Conservation (phyloP, 75 land plant species). For the Larix kaempferi region DNA sequence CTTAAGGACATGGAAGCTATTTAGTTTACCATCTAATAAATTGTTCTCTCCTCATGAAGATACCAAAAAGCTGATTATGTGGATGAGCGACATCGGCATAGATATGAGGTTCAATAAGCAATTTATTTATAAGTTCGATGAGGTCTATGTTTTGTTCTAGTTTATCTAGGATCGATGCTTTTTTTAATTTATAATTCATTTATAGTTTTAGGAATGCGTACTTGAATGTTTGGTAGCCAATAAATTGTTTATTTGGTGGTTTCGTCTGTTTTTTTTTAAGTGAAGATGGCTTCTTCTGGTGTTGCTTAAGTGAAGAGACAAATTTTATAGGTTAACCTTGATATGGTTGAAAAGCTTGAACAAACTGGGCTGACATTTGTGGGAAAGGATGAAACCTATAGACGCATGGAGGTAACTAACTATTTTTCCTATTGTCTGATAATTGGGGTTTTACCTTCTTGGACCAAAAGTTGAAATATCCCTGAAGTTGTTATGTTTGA, state of each 20-base stretch:
- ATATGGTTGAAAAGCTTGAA: constrained; percentile 62
- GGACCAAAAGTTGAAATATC: not conserved
- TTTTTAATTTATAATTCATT: not conserved
- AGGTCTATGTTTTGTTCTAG: not conserved
- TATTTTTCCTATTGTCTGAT: not conserved
- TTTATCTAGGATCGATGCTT: not conserved
- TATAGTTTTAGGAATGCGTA: not conserved
- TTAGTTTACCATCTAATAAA: not conserved
- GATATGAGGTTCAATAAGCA: constrained; percentile 76
- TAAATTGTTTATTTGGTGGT: not conserved
- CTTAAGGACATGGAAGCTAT: not conserved
- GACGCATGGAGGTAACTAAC: constrained; percentile 69
- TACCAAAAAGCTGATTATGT: constrained; percentile 58
- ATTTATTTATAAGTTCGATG: not conserved
- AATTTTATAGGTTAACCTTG: constrained; percentile 79
- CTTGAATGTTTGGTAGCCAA: not conserved
- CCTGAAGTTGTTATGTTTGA: not conserved
- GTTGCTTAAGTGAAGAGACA: not conserved
- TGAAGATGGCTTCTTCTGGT: too few relatives aligned
- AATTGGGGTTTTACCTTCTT: not conserved
- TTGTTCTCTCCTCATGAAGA: constrained; percentile 7
- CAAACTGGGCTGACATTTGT: constrained; percentile 67
- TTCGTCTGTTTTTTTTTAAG: not conserved
- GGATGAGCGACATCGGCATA: constrained; percentile 94
- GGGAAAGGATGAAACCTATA: constrained; percentile 71